These are phyloP conservation scores for Clathrospora elynae DNA, from an alignment of 2,329 filamentous ascomycete genomes.

Conservation along the genomic window DNA sequence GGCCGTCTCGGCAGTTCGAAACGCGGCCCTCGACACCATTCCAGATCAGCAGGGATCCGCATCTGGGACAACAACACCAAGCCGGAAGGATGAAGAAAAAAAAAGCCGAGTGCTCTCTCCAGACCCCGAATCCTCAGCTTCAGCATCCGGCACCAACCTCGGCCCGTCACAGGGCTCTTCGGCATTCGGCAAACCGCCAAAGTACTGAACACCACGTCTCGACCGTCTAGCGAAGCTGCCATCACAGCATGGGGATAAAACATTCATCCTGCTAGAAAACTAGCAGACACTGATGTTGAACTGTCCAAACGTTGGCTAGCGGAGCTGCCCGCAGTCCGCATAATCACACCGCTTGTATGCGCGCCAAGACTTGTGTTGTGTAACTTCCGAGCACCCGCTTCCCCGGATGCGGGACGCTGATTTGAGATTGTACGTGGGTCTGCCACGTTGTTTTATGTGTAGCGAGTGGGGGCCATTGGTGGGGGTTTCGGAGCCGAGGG, in stretches of 20 bases:
- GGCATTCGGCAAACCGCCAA: too few species aligned
- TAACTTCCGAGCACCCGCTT: conserved; percentile 16
- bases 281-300: too few species aligned
- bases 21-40: conserved; percentile 33
- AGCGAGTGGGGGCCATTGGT: conserved; percentile 1
- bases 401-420: conserved; percentile 30
- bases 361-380: conserved; percentile 17
- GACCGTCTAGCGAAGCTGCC: too few species aligned
- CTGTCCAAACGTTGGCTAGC: too few species aligned
- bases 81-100: conserved; percentile 3
- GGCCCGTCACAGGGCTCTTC: too few species aligned
- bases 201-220: too few species aligned
- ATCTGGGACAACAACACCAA: conserved; percentile 17
- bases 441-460: conserved; percentile 19
- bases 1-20: conserved; percentile 50
- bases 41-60: conserved; percentile 18
- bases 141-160: too few species aligned
- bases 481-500: background rate
- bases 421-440: conserved; percentile 14
- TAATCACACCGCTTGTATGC: conserved; percentile 37
- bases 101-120: too few species aligned
- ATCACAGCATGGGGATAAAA: too few species aligned
- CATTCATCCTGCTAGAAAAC: too few species aligned
- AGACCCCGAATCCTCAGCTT: too few species aligned
- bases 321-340: conserved; percentile 29